Conservation (phyloP, 805 yeast species). For the Metschnikowia borealis region DNA sequence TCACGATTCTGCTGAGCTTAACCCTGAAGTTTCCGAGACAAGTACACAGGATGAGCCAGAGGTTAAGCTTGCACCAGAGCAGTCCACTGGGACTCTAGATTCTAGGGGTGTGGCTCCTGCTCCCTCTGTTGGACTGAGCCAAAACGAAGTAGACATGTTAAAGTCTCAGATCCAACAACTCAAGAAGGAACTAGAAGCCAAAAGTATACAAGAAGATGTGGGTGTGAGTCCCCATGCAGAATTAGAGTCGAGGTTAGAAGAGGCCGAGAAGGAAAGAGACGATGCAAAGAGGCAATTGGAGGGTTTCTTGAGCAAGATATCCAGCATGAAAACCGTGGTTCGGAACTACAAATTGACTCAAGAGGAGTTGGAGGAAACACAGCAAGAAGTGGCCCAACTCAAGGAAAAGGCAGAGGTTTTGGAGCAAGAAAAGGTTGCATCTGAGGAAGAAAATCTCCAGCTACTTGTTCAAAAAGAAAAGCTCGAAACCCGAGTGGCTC, state of each 20-base stretch:
- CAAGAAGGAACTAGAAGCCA: constrained; percentile 4
- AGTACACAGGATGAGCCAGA: not conserved
- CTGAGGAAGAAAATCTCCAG: constrained; percentile 4
- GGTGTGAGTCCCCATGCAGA: not conserved
- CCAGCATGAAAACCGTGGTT: constrained; percentile 72
- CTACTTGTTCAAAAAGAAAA: constrained; percentile 37
- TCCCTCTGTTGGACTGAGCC: not conserved
- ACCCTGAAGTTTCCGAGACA: not conserved
- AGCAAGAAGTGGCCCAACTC: constrained; percentile 6
- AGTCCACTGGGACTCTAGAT: not conserved
- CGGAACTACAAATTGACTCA: constrained; percentile 70
- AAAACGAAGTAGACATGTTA: not conserved
- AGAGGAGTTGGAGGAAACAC: constrained; percentile 47
- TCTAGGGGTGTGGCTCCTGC: not conserved
- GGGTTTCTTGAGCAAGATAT: constrained; percentile 54
- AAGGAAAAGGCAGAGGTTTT: constrained; percentile 21
- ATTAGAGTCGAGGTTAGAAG: constrained; percentile 7
- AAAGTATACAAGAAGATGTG: not conserved
- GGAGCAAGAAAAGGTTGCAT: constrained; percentile 27
- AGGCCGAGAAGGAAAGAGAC: constrained; percentile 44
- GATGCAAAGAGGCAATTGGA: constrained; percentile 59
- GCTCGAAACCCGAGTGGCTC: constrained; percentile 39
- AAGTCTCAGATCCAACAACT: constrained; percentile 3
- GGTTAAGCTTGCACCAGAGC: too few relatives aligned
- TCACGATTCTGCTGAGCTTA: too few relatives aligned